phyloP scores from a whole-genome alignment of 2,329 filamentous ascomycete species.

The Hypocrella siamensis region DNA sequence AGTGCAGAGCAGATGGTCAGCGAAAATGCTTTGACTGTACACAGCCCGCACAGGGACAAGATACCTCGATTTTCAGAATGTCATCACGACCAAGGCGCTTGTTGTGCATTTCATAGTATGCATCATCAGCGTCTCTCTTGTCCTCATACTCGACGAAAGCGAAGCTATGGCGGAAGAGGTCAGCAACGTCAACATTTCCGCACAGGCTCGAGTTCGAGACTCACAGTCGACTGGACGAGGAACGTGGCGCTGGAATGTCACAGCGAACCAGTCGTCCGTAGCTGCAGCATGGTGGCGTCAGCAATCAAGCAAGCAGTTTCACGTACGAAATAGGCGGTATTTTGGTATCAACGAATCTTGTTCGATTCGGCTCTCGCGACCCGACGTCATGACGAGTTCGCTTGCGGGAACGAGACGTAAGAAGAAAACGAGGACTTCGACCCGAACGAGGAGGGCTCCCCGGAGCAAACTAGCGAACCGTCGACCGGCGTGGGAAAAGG shows the following conservation, averaged over 20 bases:
- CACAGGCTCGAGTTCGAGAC: slow-evolving; percentile 33
- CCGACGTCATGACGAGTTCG: slow-evolving; percentile 4
- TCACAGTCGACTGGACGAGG: slow-evolving; percentile 88
- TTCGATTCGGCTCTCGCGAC: background rate
- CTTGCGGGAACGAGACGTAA: slow-evolving; percentile 10
- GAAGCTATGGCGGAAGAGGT: slow-evolving; percentile 39
- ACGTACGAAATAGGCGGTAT: slow-evolving; percentile 1
- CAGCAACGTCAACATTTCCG: no score
- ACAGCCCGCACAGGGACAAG: slow-evolving; percentile 9
- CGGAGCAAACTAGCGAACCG: slow-evolving; percentile 13
- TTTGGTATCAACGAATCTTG: background rate
- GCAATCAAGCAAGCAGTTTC: slow-evolving; percentile 3
- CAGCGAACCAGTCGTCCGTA: slow-evolving; percentile 96
- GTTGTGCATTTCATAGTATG: slow-evolving; percentile 99
- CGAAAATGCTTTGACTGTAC: background rate
- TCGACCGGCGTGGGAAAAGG: slow-evolving; percentile 8
- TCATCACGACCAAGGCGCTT: slow-evolving; percentile 95
- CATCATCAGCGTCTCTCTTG: slow-evolving; percentile 93
- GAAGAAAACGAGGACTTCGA: slow-evolving; percentile 9
- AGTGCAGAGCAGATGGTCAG: slow-evolving; percentile 4
- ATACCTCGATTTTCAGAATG: slow-evolving; percentile 90
- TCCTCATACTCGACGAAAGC: slow-evolving; percentile 99
- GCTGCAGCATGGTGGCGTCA: slow-evolving; percentile 34
- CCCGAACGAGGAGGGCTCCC: slow-evolving; percentile 11
- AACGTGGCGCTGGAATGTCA: slow-evolving; percentile 92